Conservation (phyloP, 2,329 filamentous ascomycete species). For the Eutypella sp. region DNA sequence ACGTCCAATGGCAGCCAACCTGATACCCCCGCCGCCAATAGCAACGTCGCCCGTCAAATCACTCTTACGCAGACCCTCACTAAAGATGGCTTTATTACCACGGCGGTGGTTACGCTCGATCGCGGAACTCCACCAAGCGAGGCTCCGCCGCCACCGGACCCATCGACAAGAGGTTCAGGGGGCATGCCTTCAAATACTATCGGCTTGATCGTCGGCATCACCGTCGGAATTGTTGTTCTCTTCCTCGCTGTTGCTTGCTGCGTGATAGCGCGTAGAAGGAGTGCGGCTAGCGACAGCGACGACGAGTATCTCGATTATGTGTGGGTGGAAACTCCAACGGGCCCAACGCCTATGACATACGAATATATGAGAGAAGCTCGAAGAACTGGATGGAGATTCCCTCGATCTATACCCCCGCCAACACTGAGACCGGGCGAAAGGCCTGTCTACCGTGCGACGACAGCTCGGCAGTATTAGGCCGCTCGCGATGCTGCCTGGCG, state of each 20-base stretch:
- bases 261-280: slow-evolving; percentile 9
- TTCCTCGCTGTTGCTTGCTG: slow-evolving; percentile 20
- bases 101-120: slow-evolving; percentile 24
- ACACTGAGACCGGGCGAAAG: slow-evolving; percentile 1
- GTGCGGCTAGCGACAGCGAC: no score
- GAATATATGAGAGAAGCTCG: background rate
- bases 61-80: slow-evolving; percentile 26
- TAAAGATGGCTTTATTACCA: slow-evolving; percentile 20
- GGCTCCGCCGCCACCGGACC: slow-evolving; percentile 3
- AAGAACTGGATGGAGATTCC: background rate
- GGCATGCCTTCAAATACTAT: slow-evolving; percentile 15
- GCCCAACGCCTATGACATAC: no score
- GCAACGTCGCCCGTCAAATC: slow-evolving; percentile 17
- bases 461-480: background rate
- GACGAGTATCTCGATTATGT: slow-evolving; percentile 1
- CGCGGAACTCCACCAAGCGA: slow-evolving; percentile 13
- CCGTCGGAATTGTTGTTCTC: slow-evolving; percentile 18
- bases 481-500: background rate
- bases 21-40: background rate
- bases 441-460: slow-evolving; percentile 1
- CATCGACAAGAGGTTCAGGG: slow-evolving; percentile 11
- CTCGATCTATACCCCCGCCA: slow-evolving; percentile 2
- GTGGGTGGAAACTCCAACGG: background rate
- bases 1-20: background rate
- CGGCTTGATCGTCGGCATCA: slow-evolving; percentile 24